A percentile compares a stretch with the other conserved stretches of the same genome.
phyloP scores from a whole-genome alignment of 2,329 filamentous ascomycete genomes.

The Pseudogymnoascus pannorum region DNA sequence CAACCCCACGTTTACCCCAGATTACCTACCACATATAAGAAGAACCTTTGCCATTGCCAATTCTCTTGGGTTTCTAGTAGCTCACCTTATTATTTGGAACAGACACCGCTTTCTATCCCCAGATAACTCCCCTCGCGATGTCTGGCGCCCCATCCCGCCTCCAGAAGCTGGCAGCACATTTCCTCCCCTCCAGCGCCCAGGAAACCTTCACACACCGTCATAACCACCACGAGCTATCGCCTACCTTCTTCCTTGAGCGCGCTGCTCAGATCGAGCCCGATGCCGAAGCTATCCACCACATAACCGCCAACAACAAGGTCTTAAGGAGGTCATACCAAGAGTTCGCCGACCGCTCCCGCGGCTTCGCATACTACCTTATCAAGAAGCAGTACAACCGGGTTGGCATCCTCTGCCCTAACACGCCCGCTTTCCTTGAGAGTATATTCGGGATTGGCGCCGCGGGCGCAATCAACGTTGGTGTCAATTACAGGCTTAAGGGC shows the following conservation, averaged over 20 bases:
- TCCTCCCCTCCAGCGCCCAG: conserved; percentile 32
- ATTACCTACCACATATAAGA: background rate
- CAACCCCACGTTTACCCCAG: conserved; percentile 8
- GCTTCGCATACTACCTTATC: conserved; percentile 78
- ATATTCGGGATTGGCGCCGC: conserved; percentile 83
- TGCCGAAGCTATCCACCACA: conserved; percentile 76
- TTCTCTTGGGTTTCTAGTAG: background rate
- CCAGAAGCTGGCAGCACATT: conserved; percentile 47
- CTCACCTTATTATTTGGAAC: background rate
- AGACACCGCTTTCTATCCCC: background rate
- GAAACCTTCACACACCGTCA: conserved; percentile 24
- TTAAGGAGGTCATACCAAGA: conserved; percentile 73
- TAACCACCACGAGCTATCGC: conserved; percentile 70
- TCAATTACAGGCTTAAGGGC: conserved; percentile 68
- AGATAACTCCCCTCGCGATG: background rate
- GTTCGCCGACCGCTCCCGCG: conserved; percentile 77
- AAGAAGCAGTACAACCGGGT: conserved; percentile 69
- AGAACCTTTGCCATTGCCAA: background rate
- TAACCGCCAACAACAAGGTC: conserved; percentile 67
- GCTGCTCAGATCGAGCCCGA: conserved; percentile 84
- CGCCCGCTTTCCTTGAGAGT: conserved; percentile 84
- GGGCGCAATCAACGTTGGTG: conserved; percentile 67
- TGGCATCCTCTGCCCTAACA: conserved; percentile 85
- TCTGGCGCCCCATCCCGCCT: conserved; percentile 48
- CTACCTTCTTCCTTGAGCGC: conserved; percentile 78